phyloP scores from a whole-genome alignment of 148 eudicot species.

The Amaranthus cruentus region DNA sequence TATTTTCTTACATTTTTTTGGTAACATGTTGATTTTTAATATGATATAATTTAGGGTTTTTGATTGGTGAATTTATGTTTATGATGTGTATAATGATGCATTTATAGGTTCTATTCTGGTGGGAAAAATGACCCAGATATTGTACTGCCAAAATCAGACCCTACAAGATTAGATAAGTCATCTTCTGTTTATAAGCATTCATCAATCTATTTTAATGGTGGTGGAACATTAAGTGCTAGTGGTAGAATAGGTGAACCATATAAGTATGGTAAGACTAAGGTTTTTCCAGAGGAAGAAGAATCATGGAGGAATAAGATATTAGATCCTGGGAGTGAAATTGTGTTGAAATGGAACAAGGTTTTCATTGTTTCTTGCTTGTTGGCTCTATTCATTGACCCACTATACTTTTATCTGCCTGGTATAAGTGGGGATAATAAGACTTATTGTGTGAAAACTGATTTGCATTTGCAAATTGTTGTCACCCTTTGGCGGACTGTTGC shows the following conservation, averaged over 20 bases:
- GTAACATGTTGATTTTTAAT: conserved; percentile 6
- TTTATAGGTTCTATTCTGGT: conserved; percentile 65
- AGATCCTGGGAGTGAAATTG: conserved; percentile 91
- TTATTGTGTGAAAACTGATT: conserved; percentile 65
- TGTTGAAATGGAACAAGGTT: conserved; percentile 79
- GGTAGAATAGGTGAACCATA: conserved; percentile 37
- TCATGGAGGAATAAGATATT: conserved; percentile 66
- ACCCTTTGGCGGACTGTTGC: conserved; percentile 79
- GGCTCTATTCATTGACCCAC: conserved; percentile 87
- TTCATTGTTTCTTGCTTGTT: conserved; percentile 77
- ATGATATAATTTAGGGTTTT: not conserved
- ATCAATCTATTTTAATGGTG: conserved; percentile 34
- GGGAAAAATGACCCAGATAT: conserved; percentile 49
- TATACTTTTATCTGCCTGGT: conserved; percentile 77
- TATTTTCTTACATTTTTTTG: not conserved
- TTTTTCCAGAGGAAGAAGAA: conserved; percentile 48
- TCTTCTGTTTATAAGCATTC: conserved; percentile 50
- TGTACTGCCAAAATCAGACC: conserved; percentile 46
- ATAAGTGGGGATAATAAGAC: conserved; percentile 45
- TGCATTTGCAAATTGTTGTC: conserved; percentile 62
- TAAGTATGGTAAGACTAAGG: conserved; percentile 53
- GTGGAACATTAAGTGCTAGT: conserved; percentile 31
- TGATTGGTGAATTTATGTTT: conserved; percentile 7
- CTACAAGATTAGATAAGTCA: conserved; percentile 46
- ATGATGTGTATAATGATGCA: not conserved